These are phyloP conservation scores for Pseudisothecium myosuroides DNA, from an alignment of 225 moss, liverwort and hornwort genomes.

Conservation along the genomic window DNA sequence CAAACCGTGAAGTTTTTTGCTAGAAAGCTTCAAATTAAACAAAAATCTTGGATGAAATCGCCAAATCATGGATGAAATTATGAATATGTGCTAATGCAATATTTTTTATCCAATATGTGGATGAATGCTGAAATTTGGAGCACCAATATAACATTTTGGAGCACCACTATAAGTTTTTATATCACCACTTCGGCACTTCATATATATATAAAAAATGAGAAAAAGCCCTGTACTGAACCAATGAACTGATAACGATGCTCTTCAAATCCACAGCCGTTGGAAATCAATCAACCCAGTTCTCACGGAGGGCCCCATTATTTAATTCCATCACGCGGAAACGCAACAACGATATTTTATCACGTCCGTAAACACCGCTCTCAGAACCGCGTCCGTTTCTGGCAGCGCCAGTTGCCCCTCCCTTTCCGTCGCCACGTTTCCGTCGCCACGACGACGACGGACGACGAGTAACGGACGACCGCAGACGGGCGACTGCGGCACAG, in stretches of 20 bases:
- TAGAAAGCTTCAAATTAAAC: no score
- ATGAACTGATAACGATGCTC: neutral
- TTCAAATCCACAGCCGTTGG: neutral
- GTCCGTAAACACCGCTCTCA: neutral
- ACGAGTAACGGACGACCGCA: neutral
- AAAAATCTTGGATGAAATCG: no score
- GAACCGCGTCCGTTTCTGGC: neutral
- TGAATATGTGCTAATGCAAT: no score
- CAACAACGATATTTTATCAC: neutral
- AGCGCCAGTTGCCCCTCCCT: neutral
- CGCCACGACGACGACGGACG: neutral
- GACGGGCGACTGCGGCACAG: neutral
- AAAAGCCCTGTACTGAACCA: neutral
- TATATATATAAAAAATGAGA: no score
- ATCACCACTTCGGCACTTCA: no score
- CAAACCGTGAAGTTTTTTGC: no score
- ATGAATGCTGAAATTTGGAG: no score
- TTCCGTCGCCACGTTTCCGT: no score
- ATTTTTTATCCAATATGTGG: no score
- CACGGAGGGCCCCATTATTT: neutral
- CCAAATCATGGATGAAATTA: no score
- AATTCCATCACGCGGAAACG: neutral
- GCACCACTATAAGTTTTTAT: no score
- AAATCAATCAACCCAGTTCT: neutral
- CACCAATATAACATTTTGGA: no score